Base-by-base conservation (phyloP, 495 filamentous ascomycete genomes). In the Xylaria longipes region DNA sequence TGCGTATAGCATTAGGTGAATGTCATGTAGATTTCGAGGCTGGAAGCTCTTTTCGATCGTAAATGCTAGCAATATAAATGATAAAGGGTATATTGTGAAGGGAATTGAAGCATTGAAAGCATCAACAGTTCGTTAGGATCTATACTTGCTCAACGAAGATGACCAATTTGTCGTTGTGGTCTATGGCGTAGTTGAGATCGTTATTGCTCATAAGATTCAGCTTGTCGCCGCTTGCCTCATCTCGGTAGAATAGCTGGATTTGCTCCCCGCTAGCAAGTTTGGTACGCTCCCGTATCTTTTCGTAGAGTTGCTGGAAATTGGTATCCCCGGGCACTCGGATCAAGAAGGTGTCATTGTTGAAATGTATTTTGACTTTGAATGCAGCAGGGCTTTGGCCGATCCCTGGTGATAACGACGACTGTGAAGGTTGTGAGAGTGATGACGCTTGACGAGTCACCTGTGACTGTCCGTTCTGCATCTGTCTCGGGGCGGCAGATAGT, bases 341-440 rank as follows among this genome's bases (percentile, higher is more conserved):
- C 52, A 95, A 91, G 74, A 97, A 94, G 70, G 94, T 86, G 73
- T 98, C 95, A 74, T 96, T 92, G 73, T 92, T 89, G 83, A 93
- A 97, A 81, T 92, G 95, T 46, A 98, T 91, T 82, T 99, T 99
- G 78, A 99, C 92, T 80, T 97, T 98, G 82, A 97, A 89, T 29
- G 78, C 79, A 8, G 80, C 74, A 17, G 78, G 70, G 22, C 80
- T 78, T 29, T 80, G 78, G 62, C 80, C 80, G 45, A 83, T 79
- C 5, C 81, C 85, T 1, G 87, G 85, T 7, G 86, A 86, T 46
- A 85, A 76, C 5, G 89, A 90, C 5, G 81, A 82, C 75, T 85
- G 83, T 0, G 93, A 93, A 3, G 88, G 87, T 71, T 93, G 91
- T 2, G 92, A 92, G 22, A 94, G 84, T 12, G 91, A 91, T 68